Conservation (phyloP, 768 basidiomycete species). For the Galerina marginata region DNA sequence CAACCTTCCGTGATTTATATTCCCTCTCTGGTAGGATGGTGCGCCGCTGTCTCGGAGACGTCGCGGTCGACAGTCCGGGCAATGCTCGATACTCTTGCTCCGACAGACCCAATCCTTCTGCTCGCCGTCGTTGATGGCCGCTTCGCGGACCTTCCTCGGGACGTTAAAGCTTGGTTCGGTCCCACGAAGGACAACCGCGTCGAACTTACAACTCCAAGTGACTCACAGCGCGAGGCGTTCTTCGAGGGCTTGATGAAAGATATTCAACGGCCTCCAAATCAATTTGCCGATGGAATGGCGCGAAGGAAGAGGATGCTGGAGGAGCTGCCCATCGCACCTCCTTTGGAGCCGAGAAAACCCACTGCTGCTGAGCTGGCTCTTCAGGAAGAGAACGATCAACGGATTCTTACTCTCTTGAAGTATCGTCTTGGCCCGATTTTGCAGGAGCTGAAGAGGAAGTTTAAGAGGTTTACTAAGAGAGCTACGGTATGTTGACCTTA, state of each 20-base stretch:
- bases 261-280: conserved; percentile 75
- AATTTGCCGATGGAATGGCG: conserved; percentile 89
- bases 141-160: conserved; percentile 70
- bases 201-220: conserved; percentile 56
- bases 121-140: conserved; percentile 87
- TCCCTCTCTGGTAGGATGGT: conserved; percentile 88
- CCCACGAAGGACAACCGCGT: conserved; percentile 75
- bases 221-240: conserved; percentile 69
- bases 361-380: conserved; percentile 80
- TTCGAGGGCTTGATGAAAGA: conserved; percentile 77
- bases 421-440: conserved; percentile 91
- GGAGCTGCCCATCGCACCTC: conserved; percentile 86
- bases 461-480: conserved; percentile 85
- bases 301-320: conserved; percentile 86
- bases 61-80: conserved; percentile 85
- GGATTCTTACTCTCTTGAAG: conserved; percentile 80
- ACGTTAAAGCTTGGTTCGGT: conserved; percentile 94
- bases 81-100: conserved; percentile 89
- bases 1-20: conserved; percentile 97
- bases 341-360: conserved; percentile 83
- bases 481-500: conserved; percentile 60
- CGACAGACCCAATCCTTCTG: conserved; percentile 92
- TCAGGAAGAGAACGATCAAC: conserved; percentile 84
- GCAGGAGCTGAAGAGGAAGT: conserved; percentile 89
- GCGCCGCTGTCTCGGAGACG: conserved; percentile 81